Percentiles rank a stretch among this genome's conserved stretches.
These are phyloP conservation scores for Mycena albidolilacea DNA, from an alignment of 768 basidiomycete genomes.

Conservation along the genomic window DNA sequence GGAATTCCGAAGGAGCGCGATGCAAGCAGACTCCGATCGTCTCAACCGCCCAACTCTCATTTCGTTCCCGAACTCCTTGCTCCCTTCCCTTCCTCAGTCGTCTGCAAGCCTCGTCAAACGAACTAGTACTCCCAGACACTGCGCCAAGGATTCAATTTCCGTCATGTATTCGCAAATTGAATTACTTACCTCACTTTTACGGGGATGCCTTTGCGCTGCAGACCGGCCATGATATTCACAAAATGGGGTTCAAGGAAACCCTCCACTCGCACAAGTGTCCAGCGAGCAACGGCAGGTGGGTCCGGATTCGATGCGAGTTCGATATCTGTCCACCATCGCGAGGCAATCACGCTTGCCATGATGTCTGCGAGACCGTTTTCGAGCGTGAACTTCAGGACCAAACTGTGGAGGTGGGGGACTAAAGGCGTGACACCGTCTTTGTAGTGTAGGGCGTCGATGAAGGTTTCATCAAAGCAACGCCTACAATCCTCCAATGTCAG, in stretches of 20 bases:
- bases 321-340: not conserved
- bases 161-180: too few relatives aligned
- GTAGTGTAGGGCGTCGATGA: not conserved
- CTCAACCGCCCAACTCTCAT: too few relatives aligned
- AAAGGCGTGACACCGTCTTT: not conserved
- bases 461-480: not conserved
- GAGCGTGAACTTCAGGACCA: not conserved
- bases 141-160: too few relatives aligned
- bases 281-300: not conserved
- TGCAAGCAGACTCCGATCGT: too few relatives aligned
- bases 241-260: too few relatives aligned
- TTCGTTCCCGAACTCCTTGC: too few relatives aligned
- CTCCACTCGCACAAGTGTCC: not conserved
- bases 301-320: not conserved
- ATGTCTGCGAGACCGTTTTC: not conserved
- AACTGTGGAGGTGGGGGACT: not conserved
- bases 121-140: too few relatives aligned
- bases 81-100: too few relatives aligned
- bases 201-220: not conserved
- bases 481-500: not conserved
- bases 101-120: too few relatives aligned
- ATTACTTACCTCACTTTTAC: too few relatives aligned
- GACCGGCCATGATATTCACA: not conserved
- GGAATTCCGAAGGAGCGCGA: too few relatives aligned
- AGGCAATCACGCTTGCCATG: not conserved